Conservation (phyloP, 176 grass and related monocot genomes). For the Carex littledalei region DNA sequence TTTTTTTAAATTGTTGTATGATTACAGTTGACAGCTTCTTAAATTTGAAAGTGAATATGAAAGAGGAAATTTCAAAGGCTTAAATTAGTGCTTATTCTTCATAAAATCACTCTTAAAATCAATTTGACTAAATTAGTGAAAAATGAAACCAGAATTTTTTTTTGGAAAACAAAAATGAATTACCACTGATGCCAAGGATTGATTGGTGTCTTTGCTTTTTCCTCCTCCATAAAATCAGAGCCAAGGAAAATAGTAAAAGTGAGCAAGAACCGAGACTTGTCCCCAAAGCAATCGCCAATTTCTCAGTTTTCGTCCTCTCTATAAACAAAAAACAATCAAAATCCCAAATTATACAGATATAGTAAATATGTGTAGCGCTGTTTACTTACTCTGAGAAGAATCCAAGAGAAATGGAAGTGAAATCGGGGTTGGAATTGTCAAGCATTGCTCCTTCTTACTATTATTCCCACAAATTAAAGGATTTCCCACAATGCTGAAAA, state of each 20-base stretch:
- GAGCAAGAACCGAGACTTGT: constrained; percentile 60
- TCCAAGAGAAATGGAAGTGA: constrained; percentile 55
- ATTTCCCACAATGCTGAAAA: constrained; percentile 76
- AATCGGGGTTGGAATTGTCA: constrained; percentile 35
- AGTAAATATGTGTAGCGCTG: not conserved
- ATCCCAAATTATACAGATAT: not conserved
- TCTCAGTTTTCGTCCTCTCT: constrained; percentile 63
- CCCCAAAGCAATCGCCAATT: constrained; percentile 52
- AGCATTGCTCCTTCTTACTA: constrained; percentile 43
- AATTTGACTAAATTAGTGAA: not conserved
- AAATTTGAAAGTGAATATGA: not conserved
- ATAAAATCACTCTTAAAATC: not conserved
- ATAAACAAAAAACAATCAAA: not conserved
- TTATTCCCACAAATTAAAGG: constrained; percentile 72
- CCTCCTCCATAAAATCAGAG: constrained; percentile 49
- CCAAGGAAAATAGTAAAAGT: constrained; percentile 55
- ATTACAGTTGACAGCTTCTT: not conserved
- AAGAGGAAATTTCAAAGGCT: not conserved
- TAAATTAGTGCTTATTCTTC: not conserved
- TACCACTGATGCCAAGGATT: constrained; percentile 60
- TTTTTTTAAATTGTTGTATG: not conserved
- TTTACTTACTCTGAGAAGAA: constrained; percentile 54
- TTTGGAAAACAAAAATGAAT: not conserved
- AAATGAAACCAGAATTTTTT: not conserved
- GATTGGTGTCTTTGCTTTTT: constrained; percentile 45